Conservation (phyloP, 2,329 filamentous ascomycete genomes). For the Pseudogymnoascus sp. region DNA sequence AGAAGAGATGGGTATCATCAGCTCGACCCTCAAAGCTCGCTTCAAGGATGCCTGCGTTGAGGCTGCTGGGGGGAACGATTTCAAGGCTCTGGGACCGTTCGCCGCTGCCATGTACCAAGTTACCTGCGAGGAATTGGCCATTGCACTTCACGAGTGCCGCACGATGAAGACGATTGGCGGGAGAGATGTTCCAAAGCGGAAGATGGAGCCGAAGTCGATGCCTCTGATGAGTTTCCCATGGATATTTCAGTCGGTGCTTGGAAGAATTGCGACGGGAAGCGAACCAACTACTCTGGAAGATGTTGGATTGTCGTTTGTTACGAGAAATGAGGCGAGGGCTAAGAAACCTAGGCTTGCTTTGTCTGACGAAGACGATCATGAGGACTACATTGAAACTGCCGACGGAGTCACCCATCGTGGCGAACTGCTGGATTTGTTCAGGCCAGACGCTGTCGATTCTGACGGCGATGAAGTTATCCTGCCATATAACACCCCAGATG, state of each 20-base stretch:
- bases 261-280: slow-evolving; percentile 51
- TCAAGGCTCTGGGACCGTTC: slow-evolving; percentile 56
- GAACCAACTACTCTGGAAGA: slow-evolving; percentile 17
- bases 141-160: slow-evolving; percentile 45
- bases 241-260: slow-evolving; percentile 69
- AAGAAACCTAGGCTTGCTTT: not conserved
- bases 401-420: slow-evolving; percentile 26
- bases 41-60: slow-evolving; percentile 60
- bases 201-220: slow-evolving; percentile 43
- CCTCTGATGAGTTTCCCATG: slow-evolving; percentile 92
- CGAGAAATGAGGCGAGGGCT: slow-evolving; percentile 13
- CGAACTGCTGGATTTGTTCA: slow-evolving; percentile 26
- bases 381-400: slow-evolving; percentile 23
- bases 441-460: slow-evolving; percentile 11
- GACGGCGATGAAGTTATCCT: not conserved
- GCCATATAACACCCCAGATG: not conserved
- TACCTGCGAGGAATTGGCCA: slow-evolving; percentile 60
- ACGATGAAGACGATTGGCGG: slow-evolving; percentile 31
- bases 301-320: slow-evolving; percentile 15
- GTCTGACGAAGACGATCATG: slow-evolving; percentile 8
- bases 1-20: slow-evolving; percentile 68
- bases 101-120: slow-evolving; percentile 82
- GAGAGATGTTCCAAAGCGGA: slow-evolving; percentile 28
- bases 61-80: slow-evolving; percentile 51
- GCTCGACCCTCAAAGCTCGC: slow-evolving; percentile 54